Conservation (phyloP, 805 yeast species). For the Isabelozyma rhagii region DNA sequence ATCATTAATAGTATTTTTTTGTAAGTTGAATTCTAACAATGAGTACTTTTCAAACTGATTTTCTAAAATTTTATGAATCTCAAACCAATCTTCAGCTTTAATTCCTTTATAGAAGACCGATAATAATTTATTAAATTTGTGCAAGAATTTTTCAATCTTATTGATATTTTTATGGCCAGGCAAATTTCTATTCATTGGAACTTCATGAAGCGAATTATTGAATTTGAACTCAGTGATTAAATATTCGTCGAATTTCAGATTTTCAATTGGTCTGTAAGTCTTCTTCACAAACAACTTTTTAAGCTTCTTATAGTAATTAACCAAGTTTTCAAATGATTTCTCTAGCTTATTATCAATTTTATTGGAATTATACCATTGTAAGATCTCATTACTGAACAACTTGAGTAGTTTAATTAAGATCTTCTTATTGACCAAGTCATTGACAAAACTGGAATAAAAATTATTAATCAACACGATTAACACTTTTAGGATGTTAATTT, state of each 20-base stretch:
- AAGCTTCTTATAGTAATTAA: slow-evolving; percentile 56
- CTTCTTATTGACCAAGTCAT: slow-evolving; percentile 57
- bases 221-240: slow-evolving; percentile 40
- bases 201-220: slow-evolving; percentile 39
- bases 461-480: slow-evolving; percentile 65
- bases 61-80: slow-evolving; percentile 70
- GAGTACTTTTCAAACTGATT: slow-evolving; percentile 58
- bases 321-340: slow-evolving; percentile 36
- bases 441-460: slow-evolving; percentile 73
- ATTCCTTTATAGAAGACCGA: slow-evolving; percentile 55
- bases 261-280: slow-evolving; percentile 58
- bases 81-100: slow-evolving; percentile 73
- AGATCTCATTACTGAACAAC: slow-evolving; percentile 63
- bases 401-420: slow-evolving; percentile 63
- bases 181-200: slow-evolving; percentile 44
- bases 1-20: slow-evolving; percentile 38
- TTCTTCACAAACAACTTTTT: slow-evolving; percentile 70
- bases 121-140: slow-evolving; percentile 60
- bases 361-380: slow-evolving; percentile 44
- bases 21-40: slow-evolving; percentile 54
- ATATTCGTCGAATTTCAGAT: slow-evolving; percentile 36
- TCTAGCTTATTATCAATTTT: slow-evolving; percentile 33
- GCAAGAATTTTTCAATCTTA: slow-evolving; percentile 59
- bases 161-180: slow-evolving; percentile 44
- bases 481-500: slow-evolving; percentile 77